Conservation (phyloP, 305 asterid species). For the Nicotiana rustica region DNA sequence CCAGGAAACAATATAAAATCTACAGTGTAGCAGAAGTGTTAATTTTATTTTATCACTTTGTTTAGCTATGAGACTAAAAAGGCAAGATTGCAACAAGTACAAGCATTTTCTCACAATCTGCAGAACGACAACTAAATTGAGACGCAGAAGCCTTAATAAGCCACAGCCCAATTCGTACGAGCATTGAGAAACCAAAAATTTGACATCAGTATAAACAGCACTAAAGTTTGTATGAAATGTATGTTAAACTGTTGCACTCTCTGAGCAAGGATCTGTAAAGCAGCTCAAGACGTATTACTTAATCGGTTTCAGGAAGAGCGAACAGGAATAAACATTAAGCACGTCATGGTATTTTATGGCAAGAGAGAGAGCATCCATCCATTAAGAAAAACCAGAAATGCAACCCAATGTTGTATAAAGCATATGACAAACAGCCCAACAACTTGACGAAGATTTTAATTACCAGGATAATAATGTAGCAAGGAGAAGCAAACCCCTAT, state of each 20-base stretch:
- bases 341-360: not conserved
- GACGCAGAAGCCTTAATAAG: not conserved
- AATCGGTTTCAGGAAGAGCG: slow-evolving; percentile 25
- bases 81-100: not conserved
- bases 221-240: not conserved
- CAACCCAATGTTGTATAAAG: not conserved
- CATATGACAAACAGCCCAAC: slow-evolving; percentile 17
- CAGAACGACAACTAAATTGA: not conserved
- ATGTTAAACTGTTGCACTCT: not conserved
- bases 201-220: not conserved
- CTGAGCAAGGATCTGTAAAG: not conserved
- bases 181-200: slow-evolving; percentile 1
- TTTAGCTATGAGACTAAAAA: not conserved
- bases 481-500: not conserved
- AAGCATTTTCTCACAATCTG: slow-evolving; percentile 5
- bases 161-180: not conserved
- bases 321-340: slow-evolving; percentile 9
- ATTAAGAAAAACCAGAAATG: not conserved
- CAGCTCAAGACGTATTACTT: not conserved
- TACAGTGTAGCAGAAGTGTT: not conserved
- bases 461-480: not conserved
- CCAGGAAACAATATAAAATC: not conserved
- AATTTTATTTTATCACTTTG: not conserved
- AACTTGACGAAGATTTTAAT: not conserved
- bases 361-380: slow-evolving; percentile 21